These are phyloP conservation scores for Diutina ranongensis DNA, from an alignment of 1,139 yeast genomes.

Conservation along the genomic window DNA sequence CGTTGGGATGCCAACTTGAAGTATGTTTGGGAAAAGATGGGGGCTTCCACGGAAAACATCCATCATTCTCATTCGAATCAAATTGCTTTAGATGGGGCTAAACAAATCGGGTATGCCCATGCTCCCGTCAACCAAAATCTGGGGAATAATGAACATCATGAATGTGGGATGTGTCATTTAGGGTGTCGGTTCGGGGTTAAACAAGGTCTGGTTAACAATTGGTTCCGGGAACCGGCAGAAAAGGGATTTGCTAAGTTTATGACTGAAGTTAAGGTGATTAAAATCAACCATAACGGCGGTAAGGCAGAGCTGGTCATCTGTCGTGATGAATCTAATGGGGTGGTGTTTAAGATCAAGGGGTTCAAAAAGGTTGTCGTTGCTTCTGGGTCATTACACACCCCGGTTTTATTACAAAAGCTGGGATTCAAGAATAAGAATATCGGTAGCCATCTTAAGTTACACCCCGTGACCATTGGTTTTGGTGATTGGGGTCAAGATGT, in stretches of 20 bases:
- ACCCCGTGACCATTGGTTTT: slow-evolving; percentile 31
- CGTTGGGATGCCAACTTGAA: slow-evolving; percentile 35
- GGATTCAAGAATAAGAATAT: slow-evolving; percentile 44
- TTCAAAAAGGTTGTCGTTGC: slow-evolving; percentile 37
- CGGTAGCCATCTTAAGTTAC: slow-evolving; percentile 43
- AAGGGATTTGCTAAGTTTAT: slow-evolving; percentile 34
- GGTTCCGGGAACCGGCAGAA: slow-evolving; percentile 41
- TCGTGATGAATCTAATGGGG: slow-evolving; percentile 19
- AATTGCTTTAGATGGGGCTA: slow-evolving; percentile 33
- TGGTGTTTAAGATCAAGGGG: slow-evolving; percentile 26
- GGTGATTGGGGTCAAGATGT: slow-evolving; percentile 24
- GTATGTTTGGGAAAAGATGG: slow-evolving; percentile 41
- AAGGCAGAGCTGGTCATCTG: slow-evolving; percentile 35
- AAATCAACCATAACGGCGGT: slow-evolving; percentile 29
- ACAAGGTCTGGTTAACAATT: slow-evolving; percentile 40
- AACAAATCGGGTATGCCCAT: slow-evolving; percentile 34
- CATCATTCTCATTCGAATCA: slow-evolving; percentile 38
- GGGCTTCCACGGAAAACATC: slow-evolving; percentile 27
- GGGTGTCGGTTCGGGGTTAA: slow-evolving; percentile 45
- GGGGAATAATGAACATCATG: slow-evolving; percentile 33
- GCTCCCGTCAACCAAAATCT: slow-evolving; percentile 37
- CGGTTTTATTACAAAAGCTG: slow-evolving; percentile 36
- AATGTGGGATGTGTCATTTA: slow-evolving; percentile 39
- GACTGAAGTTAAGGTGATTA: slow-evolving; percentile 34
- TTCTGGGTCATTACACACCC: slow-evolving; percentile 45